Percentiles rank a stretch among this genome's conserved stretches.
Conservation (phyloP, 2,329 filamentous ascomycete species). For the Colletotrichum tabaci region DNA sequence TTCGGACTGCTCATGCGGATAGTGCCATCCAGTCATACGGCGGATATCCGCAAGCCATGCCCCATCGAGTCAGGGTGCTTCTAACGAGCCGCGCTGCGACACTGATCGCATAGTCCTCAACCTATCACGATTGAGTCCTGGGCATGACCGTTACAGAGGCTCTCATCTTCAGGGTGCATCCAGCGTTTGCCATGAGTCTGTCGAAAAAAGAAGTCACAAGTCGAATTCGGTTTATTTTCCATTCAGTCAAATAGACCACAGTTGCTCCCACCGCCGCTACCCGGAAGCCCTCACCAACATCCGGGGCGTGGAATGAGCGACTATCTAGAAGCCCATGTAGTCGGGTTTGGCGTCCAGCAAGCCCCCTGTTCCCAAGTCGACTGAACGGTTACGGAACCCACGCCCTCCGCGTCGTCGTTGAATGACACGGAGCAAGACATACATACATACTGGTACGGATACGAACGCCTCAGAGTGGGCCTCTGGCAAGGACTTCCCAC, state of each 20-base stretch:
- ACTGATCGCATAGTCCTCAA: neutral
- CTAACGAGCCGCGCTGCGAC: too few species aligned
- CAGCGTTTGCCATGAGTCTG: neutral
- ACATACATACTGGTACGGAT: neutral
- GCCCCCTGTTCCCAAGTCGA: constrained; percentile 4
- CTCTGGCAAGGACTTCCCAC: neutral
- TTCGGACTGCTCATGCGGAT: neutral
- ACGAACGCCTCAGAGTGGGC: neutral
- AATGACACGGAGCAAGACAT: neutral
- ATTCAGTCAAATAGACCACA: neutral
- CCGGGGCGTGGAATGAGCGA: neutral
- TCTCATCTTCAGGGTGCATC: neutral
- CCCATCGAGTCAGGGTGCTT: neutral
- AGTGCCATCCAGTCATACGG: neutral
- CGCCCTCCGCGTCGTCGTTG: constrained; percentile 4
- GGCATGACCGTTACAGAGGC: neutral
- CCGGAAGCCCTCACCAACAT: neutral
- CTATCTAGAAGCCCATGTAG: neutral
- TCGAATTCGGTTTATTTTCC: neutral
- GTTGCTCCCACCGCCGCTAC: neutral
- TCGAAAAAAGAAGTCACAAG: neutral
- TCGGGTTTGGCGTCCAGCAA: constrained; percentile 10
- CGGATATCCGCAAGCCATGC: neutral
- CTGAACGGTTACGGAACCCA: neutral
- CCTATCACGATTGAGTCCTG: neutral